Evolutionary conservation across 305 asterid species (phyloP).

Genomic region (Fraxinus nigra): DNA sequence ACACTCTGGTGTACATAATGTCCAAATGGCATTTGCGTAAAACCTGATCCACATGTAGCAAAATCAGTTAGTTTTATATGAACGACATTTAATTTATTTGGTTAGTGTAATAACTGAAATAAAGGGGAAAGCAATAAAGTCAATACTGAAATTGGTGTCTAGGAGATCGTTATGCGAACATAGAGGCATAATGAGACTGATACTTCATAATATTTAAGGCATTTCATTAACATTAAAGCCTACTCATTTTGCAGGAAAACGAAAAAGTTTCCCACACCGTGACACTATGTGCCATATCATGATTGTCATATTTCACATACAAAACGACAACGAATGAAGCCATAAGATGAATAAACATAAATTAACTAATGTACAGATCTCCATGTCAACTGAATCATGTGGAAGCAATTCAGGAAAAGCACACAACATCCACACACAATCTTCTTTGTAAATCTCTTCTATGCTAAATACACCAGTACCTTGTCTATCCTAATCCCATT

Average conservation of each 20-base stretch:
- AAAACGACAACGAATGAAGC: conserved; percentile 1
- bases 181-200: not conserved
- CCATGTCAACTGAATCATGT: conserved; percentile 21
- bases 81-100: too few relatives aligned
- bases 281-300: conserved; percentile 12
- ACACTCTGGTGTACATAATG: too few relatives aligned
- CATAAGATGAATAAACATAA: not conserved
- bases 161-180: not conserved
- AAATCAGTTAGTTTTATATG: too few relatives aligned
- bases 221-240: not conserved
- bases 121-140: not conserved
- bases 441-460: conserved; percentile 17
- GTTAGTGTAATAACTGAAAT: too few relatives aligned
- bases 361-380: conserved; percentile 3
- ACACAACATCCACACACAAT: conserved; percentile 24
- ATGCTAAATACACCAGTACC: not conserved
- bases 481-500: not conserved
- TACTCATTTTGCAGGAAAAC: not conserved
- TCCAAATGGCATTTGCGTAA: too few relatives aligned
- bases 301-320: conserved; percentile 2
- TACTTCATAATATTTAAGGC: not conserved
- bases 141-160: not conserved
- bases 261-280: not conserved
- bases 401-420: conserved; percentile 13
- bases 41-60: too few relatives aligned